These are phyloP conservation scores for grape (Vitis vinifera) DNA, from an alignment of 164 flowering plant genomes.

Conservation along the genomic window DNA sequence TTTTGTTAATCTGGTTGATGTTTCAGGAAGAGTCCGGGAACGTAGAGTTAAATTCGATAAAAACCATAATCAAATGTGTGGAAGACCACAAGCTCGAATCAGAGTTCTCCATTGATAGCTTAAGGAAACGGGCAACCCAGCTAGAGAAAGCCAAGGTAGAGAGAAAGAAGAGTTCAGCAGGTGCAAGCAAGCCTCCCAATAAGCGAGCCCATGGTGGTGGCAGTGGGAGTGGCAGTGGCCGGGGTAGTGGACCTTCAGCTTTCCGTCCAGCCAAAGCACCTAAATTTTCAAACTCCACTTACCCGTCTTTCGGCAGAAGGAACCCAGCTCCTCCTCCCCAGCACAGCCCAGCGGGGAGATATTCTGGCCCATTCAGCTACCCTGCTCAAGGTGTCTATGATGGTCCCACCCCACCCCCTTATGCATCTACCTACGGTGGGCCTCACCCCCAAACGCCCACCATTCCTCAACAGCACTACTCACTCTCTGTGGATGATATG, in stretches of 20 bases:
- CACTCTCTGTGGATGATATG: conserved; percentile 31
- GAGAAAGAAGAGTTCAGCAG: conserved; percentile 32
- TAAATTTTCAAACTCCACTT: conserved; percentile 24
- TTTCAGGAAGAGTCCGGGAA: conserved; percentile 44
- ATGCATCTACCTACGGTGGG: conserved; percentile 34
- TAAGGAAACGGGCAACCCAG: conserved; percentile 39
- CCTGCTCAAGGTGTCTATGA: conserved; percentile 39
- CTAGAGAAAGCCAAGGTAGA: conserved; percentile 56
- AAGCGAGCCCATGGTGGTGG: conserved; percentile 38
- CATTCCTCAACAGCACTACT: conserved; percentile 36
- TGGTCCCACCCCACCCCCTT: conserved; percentile 27
- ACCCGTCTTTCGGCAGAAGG: conserved; percentile 32
- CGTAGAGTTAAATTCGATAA: conserved; percentile 48
- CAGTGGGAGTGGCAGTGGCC: conserved; percentile 29
- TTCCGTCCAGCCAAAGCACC: conserved; percentile 44
- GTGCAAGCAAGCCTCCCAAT: conserved; percentile 32
- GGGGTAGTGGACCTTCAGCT: conserved; percentile 24
- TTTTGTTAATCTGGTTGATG: neutral
- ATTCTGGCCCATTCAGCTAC: conserved; percentile 38
- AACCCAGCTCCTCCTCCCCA: conserved; percentile 32
- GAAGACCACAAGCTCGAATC: conserved; percentile 65
- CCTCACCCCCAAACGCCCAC: conserved; percentile 38
- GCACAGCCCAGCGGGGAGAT: conserved; percentile 37
- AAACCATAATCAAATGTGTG: conserved; percentile 56
- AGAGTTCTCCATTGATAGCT: conserved; percentile 42